A percentile compares a stretch with the other conserved stretches of the same genome.
phyloP scores from a whole-genome alignment of 116 monocot genomes.

The Cymodocea nodosa region DNA sequence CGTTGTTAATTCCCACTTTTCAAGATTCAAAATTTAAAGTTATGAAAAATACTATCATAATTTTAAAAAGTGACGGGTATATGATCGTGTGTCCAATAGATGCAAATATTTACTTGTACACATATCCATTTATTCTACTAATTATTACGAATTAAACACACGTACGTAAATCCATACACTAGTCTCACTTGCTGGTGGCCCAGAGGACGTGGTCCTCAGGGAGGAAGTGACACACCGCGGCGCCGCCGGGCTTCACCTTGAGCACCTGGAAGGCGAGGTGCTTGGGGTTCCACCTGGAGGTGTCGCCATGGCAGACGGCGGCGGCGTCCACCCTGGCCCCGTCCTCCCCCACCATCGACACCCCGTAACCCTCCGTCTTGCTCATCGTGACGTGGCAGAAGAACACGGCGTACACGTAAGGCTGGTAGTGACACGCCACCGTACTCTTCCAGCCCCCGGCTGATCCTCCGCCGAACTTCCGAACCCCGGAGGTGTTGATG shows the following conservation, averaged over 20 bases:
- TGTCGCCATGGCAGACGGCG: constrained; percentile 38
- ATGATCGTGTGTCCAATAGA: too few relatives aligned
- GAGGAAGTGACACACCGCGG: constrained; percentile 37
- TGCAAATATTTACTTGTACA: too few relatives aligned
- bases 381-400: constrained; percentile 28
- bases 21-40: too few relatives aligned
- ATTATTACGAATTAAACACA: too few relatives aligned
- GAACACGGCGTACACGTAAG: constrained; percentile 44
- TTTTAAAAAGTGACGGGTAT: too few relatives aligned
- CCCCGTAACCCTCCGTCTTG: constrained; percentile 18
- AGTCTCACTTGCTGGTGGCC: constrained; percentile 7
- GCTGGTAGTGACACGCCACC: constrained; percentile 33
- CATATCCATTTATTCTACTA: too few relatives aligned
- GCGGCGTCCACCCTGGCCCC: constrained; percentile 20
- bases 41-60: too few relatives aligned
- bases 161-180: too few relatives aligned
- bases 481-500: not conserved
- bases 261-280: constrained; percentile 46
- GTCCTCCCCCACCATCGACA: constrained; percentile 21
- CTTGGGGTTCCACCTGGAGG: constrained; percentile 35
- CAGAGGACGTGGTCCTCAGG: constrained; percentile 37
- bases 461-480: not conserved
- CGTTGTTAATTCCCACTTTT: too few relatives aligned
- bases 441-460: constrained; percentile 5
- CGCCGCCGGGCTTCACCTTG: constrained; percentile 25